Conservation (phyloP, 2,329 filamentous ascomycete species). For the Epicoccum sorghinum region DNA sequence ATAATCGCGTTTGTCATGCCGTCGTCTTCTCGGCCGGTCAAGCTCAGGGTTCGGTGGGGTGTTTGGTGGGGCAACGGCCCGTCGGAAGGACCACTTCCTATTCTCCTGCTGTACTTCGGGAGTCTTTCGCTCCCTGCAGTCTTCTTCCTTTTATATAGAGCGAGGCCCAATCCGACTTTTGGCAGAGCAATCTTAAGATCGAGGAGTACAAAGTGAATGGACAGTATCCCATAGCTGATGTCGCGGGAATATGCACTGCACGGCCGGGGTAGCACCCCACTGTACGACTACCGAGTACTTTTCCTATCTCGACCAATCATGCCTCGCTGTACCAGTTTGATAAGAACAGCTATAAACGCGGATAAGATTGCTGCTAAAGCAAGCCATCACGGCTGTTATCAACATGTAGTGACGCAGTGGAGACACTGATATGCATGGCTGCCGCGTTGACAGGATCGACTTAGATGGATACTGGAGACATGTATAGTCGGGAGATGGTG, state of each 20-base stretch:
- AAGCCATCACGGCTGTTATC: conserved; percentile 17
- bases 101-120: too few species aligned
- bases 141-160: too few species aligned
- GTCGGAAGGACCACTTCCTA: neutral
- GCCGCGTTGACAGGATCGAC: conserved; percentile 12
- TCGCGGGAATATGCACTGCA: neutral
- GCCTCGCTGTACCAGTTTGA: conserved; percentile 18
- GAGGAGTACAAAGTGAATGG: too few species aligned
- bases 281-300: conserved; percentile 9
- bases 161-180: too few species aligned
- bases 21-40: neutral
- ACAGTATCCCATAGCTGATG: neutral
- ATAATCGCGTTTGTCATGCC: conserved; percentile 2
- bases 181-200: too few species aligned
- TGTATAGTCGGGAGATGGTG: conserved; percentile 3
- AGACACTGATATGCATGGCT: conserved; percentile 13
- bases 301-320: conserved; percentile 32
- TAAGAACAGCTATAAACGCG: conserved; percentile 23
- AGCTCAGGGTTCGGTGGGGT: conserved; percentile 6
- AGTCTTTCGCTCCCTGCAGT: too few species aligned
- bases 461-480: conserved; percentile 5
- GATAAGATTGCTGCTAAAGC: neutral
- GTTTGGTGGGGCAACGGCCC: conserved; percentile 12
- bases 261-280: conserved; percentile 17
- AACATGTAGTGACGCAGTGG: conserved; percentile 15